Evolutionary conservation across 2,329 filamentous ascomycete species (phyloP).

Genomic region (Exutisphaerella laricina): DNA sequence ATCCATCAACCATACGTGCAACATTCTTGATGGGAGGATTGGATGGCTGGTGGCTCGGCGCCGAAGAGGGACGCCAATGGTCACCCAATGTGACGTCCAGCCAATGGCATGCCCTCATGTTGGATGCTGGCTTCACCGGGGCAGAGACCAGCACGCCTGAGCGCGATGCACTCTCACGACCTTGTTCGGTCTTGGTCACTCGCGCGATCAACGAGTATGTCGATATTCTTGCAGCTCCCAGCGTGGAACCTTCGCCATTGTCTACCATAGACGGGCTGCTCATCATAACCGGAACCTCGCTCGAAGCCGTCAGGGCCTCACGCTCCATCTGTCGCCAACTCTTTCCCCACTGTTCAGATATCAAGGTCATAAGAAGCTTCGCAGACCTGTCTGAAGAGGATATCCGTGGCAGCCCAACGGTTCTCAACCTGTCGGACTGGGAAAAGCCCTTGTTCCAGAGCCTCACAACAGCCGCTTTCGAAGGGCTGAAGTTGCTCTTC

Average conservation of each 20-base stretch:
- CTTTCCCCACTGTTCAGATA: background rate
- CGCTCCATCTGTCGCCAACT: background rate
- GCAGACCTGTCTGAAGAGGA: background rate
- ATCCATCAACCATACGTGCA: background rate
- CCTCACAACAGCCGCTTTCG: slow-evolving; percentile 5
- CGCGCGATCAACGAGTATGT: slow-evolving; percentile 1
- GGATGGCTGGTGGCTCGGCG: slow-evolving; percentile 8
- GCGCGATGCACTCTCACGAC: background rate
- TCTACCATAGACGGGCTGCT: background rate
- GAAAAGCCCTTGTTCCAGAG: slow-evolving; percentile 7
- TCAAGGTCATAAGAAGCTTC: background rate
- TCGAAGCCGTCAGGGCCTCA: background rate
- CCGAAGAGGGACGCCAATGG: slow-evolving; percentile 24
- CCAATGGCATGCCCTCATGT: slow-evolving; percentile 32
- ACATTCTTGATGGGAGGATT: background rate
- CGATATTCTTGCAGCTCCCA: slow-evolving; percentile 1
- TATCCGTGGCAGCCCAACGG: no score
- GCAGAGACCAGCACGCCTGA: slow-evolving; percentile 20
- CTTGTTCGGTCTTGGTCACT: slow-evolving; percentile 5
- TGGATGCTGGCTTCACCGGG: slow-evolving; percentile 31
- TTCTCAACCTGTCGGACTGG: slow-evolving; percentile 6
- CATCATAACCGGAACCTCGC: background rate
- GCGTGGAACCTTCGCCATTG: slow-evolving; percentile 3
- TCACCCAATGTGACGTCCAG: slow-evolving; percentile 22
- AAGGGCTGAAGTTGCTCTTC: slow-evolving; percentile 5